These are phyloP conservation scores for Podospora pseudocomata DNA, from an alignment of 495 filamentous ascomycete genomes.

Conservation along the genomic window DNA sequence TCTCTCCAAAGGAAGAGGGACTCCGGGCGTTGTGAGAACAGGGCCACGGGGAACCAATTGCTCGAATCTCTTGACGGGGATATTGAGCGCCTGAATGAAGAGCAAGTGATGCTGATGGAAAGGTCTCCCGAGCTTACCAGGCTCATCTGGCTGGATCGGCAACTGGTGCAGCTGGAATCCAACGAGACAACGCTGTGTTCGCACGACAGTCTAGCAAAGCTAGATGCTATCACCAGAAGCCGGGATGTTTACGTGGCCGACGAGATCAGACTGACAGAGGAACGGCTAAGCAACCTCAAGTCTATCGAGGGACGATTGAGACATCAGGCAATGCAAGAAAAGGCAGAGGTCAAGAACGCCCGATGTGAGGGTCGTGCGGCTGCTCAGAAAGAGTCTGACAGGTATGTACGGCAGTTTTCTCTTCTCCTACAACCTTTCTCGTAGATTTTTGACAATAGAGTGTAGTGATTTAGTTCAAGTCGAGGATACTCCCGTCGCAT, in stretches of 20 bases:
- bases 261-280: not conserved
- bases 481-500: too few species aligned
- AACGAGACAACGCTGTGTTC: not conserved
- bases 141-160: not conserved
- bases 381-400: not conserved
- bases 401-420: not conserved
- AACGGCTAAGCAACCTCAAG: not conserved
- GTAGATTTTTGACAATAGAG: not conserved
- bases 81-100: too few species aligned
- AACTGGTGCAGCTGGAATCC: not conserved
- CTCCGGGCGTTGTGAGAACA: not conserved
- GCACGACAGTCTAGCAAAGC: not conserved
- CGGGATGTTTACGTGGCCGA: not conserved
- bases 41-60: not conserved
- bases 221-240: not conserved
- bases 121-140: not conserved
- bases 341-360: not conserved
- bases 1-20: not conserved
- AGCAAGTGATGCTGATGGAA: not conserved
- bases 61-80: not conserved
- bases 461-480: not conserved
- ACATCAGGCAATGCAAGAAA: not conserved
- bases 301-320: not conserved
- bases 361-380: not conserved
- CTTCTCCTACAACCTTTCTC: not conserved